Evolutionary conservation across 148 eudicot species (phyloP), one percentile per base, ranked within the genome.

Genomic region (Spergularia bocconei): DNA sequence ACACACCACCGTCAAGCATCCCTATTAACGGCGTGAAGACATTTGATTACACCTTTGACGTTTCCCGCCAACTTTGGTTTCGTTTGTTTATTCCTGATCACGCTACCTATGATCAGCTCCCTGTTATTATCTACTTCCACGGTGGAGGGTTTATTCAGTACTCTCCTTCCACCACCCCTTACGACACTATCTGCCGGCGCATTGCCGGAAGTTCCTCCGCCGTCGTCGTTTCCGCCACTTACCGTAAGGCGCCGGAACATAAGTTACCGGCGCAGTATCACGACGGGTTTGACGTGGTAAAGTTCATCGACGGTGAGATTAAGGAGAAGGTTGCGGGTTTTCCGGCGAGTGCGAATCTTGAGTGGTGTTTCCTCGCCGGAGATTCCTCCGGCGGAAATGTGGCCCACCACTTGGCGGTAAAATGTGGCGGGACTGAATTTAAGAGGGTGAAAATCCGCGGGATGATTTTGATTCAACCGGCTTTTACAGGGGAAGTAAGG

Each of bases 331-430:
- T 67, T 4, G 50, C 14, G 0, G 41, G 47, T 21, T 71, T 79
- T 14, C 76, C 85, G n/a, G 67, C 50, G 10, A 47, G 44, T 2
- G 77, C 69, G 4, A 85, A 84, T 44, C 73, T 87, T 16, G 19
- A 62, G 29, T 69, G 64, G 13, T 87, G 86, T 63, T 84, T 84
- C 13, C 48, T 87, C 15, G 79, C 74, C 25, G 90, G 90, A 6
- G 86, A 84, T 50, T 80, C 86, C 14, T 83, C 87, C 17, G 90
- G 84, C 9, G 90, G 61, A 16, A 87, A 87, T 71, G 21, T 87
- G 2, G 79, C 81, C 11, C 87, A 84, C 75, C 89, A 87, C 23
- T 71, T 82, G 61, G 73, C 80, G 13, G 67, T 78, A 0, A 44
- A 63, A 39, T 75, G 78, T 15, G 48, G 52, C 5, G 76, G 41